Base-by-base conservation (phyloP, 2,329 filamentous ascomycete species). In the Bipolaris bicolor region DNA sequence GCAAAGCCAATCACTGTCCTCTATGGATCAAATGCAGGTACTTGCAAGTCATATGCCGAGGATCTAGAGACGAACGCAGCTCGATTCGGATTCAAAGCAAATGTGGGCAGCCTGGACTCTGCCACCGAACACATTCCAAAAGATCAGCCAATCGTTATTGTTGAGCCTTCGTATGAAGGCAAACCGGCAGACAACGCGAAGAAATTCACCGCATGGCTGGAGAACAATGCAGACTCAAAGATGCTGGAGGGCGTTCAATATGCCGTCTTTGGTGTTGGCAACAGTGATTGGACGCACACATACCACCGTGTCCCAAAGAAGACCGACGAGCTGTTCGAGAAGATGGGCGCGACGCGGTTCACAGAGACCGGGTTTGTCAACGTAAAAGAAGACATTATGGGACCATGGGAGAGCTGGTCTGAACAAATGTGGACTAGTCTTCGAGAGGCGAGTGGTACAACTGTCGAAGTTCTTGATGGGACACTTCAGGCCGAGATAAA, bases 21-120 rank as follows among this genome's bases (percentile, higher is more conserved):
- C 41, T 92, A 90, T 67, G 90, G 90, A 2, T 90, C 87, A 16
- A 91, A 91, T 69, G 87, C 86, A 1, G 90, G 90, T 0, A 92
- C 90, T 1, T 92, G 90, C 70, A 88, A 92, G 72, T 81, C 86
- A 1, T 81, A 92, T 44, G 86, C 89, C 1, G 83, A 88, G 60
- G 80, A 84, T 26, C 72, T 92, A 10, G 87, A 86, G 0, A 79
- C 81, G 7, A 83, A 86, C 66, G 88, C 88, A 0, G 66, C 78
- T 1, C 72, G 73, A 3, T 85, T 86, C 63, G 89, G 89, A 0
- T 91, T 57, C 44, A 53, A 53, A 11, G 54, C 54, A 20, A 53
- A 39, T 20, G 33, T 57, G 33, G 49, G 43, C 87, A 80, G 82
- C 1, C 74, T 92, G 37, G 88, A 92, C 67, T 79, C 82, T 0